Percentiles rank a stretch among this genome's conserved stretches.
Conservation (phyloP, 768 basidiomycete genomes). For the Suillus paluster region DNA sequence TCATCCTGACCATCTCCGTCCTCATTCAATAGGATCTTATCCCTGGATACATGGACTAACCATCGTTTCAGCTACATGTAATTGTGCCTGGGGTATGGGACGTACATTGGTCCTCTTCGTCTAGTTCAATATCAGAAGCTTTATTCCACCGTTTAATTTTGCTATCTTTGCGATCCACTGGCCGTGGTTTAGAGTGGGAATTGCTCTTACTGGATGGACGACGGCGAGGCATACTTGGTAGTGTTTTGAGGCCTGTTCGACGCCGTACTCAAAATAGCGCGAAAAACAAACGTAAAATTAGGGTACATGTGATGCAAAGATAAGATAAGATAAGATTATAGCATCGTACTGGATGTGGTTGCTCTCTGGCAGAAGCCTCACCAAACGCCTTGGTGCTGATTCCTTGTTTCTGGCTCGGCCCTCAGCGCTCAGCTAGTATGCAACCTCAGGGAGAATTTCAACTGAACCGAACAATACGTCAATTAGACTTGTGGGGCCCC, state of each 20-base stretch:
- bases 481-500: too few relatives aligned
- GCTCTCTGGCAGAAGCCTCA: too few relatives aligned
- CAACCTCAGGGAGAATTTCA: too few relatives aligned
- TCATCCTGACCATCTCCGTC: conserved; percentile 53
- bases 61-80: conserved; percentile 74
- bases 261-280: background rate
- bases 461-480: too few relatives aligned
- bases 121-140: conserved; percentile 67
- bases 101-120: conserved; percentile 82
- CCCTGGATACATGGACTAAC: conserved; percentile 73
- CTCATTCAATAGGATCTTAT: conserved; percentile 80
- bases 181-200: conserved; percentile 44
- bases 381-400: too few relatives aligned
- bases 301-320: background rate
- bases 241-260: background rate
- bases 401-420: too few relatives aligned
- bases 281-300: background rate
- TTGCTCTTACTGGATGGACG: conserved; percentile 40
- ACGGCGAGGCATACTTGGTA: conserved; percentile 51
- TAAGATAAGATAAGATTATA: conserved; percentile 5
- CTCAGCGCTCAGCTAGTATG: too few relatives aligned
- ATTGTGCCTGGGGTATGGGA: conserved; percentile 52
- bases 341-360: too few relatives aligned
- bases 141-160: conserved; percentile 72
- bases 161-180: conserved; percentile 53